Conservation (phyloP, 2,329 filamentous ascomycete species). For the Lizonia empirigonia region DNA sequence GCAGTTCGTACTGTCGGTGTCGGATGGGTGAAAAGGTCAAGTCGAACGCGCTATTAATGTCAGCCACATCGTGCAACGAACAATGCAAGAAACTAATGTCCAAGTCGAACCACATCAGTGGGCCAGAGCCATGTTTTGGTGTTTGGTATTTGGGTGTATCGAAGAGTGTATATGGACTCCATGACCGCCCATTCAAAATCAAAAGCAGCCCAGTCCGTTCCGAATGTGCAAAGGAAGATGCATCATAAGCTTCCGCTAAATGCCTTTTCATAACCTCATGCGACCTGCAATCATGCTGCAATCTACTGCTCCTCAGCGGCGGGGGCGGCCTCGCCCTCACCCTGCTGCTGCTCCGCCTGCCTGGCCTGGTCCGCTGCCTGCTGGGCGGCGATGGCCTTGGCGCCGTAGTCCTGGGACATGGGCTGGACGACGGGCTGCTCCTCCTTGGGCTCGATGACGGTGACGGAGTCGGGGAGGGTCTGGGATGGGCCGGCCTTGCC, state of each 20-base stretch:
- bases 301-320: constrained; percentile 42
- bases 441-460: constrained; percentile 99
- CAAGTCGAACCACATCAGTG: constrained; percentile 17
- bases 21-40: neutral
- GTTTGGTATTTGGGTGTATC: constrained; percentile 36
- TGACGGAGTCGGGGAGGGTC: constrained; percentile 96
- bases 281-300: constrained; percentile 30
- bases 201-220: constrained; percentile 37
- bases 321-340: constrained; percentile 53
- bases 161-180: constrained; percentile 44
- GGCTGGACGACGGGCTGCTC: constrained; percentile 94
- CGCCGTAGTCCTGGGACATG: constrained; percentile 97
- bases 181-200: constrained; percentile 29
- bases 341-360: constrained; percentile 62
- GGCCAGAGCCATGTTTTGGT: constrained; percentile 36
- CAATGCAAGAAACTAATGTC: neutral
- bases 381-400: constrained; percentile 77
- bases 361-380: constrained; percentile 69
- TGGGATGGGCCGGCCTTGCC: constrained; percentile 98
- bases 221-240: constrained; percentile 43
- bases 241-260: constrained; percentile 36
- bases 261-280: constrained; percentile 41
- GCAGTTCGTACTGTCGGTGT: neutral
- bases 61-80: neutral
- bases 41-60: neutral